phyloP scores from a whole-genome alignment of 441 rosid genomes.

The Iberis amara region DNA sequence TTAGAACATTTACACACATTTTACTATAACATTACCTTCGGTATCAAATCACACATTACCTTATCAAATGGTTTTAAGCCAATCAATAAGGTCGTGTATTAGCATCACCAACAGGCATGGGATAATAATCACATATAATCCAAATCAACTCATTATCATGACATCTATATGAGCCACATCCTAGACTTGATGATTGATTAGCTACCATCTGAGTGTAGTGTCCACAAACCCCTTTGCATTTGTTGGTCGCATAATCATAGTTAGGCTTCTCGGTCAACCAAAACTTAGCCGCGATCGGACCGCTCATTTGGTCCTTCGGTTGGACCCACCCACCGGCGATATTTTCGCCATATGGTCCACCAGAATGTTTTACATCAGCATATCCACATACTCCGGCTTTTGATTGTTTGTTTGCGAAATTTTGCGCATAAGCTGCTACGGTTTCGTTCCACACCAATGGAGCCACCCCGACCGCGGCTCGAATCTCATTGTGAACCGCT shows the following conservation, averaged over 20 bases:
- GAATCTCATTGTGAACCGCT: constrained; percentile 43
- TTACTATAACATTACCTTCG: no score
- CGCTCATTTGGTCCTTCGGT: constrained; percentile 34
- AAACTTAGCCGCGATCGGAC: constrained; percentile 41
- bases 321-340: constrained; percentile 48
- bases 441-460: constrained; percentile 45
- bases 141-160: constrained; percentile 34
- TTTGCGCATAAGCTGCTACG: constrained; percentile 45
- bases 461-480: constrained; percentile 43
- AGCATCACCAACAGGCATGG: constrained; percentile 31
- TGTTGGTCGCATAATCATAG: constrained; percentile 41
- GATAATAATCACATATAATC: constrained; percentile 42
- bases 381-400: constrained; percentile 14
- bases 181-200: constrained; percentile 40
- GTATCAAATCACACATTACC: no score
- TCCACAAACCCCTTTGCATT: constrained; percentile 44
- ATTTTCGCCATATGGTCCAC: constrained; percentile 70
- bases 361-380: constrained; percentile 37
- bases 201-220: constrained; percentile 73
- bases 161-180: constrained; percentile 59
- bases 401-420: constrained; percentile 37
- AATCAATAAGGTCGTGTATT: constrained; percentile 28
- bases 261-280: constrained; percentile 52
- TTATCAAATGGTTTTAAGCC: no score
- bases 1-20: no score